Base-by-base conservation (phyloP, 2,329 filamentous ascomycete genomes). In the Aphanoascus verrucosus region DNA sequence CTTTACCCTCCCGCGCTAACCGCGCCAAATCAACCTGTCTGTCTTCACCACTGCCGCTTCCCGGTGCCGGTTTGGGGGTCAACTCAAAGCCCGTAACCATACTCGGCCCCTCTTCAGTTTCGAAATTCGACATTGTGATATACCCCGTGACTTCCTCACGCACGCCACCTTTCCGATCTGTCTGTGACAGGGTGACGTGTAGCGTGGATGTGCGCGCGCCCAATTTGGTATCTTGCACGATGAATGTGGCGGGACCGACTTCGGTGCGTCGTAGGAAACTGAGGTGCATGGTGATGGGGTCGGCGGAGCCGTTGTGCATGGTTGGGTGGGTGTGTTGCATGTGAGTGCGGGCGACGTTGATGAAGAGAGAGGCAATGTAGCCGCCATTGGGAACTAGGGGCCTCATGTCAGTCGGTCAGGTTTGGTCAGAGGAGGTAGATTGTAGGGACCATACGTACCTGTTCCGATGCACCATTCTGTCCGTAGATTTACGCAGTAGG, bases 341-440 rank as follows among this genome's bases (percentile, higher is more conserved):
- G 66, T 86, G 83, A 1, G 70, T 74, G 8, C 70, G 68, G 20
- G 80, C 80, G 15, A 82, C 78, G 52, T 75, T 74, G 57, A 84
- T 74, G 57, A 88, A 75, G 47, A 78, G 73, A 0, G 81, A 75
- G 8, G 83, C 82, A 14, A 85, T 79, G 61, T 83, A 85, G 55
- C 84, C 84, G 50, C 84, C 84, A 65, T 88, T 82, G 5, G 84
- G 83, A 11, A 87, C 84, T 83, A 62, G 35, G 6, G 14, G 5
- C 3, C 15, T 14, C 7, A 31, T 17, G 19, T n/a, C 3, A 23
- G 34, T 17, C 19, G 5, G n/a, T 50, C 5, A 14, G 23, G 12
- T 42, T 38, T 42, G 34, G 54, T 54, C 34, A 20, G 31, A 15
- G 32, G n/a, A 46, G 37, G 17, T 32, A 45, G 12, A n/a, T 40